Evolutionary conservation across 768 basidiomycete species (phyloP), one percentile per base, ranked within the genome.

Genomic region (Exsudoporus frostii): DNA sequence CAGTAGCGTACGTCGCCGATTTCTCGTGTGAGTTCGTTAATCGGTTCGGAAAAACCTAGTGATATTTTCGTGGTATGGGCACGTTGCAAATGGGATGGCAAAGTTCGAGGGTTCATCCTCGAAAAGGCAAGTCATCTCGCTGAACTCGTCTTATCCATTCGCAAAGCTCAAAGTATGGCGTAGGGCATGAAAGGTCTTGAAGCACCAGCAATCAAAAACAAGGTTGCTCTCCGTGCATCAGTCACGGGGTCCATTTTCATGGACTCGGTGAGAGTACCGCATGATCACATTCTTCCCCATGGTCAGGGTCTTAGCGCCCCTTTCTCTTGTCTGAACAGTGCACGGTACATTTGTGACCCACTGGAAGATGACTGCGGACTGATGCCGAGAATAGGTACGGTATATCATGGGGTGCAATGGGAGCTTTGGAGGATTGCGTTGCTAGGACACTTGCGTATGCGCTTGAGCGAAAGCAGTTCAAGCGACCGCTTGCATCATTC

Each of bases 41-140:
- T 53, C 50, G 14, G 36, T 37, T 51, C 50, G 41, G 37, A 19
- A 45, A 20, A 48, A 53, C 27, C 7, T 46, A 92, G 90, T 1
- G 95, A 97, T 57, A 66, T 98, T 1, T 95, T 97, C 65, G 76
- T 98, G 27, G 75, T 98, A 20, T 98, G 96, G 96, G 96, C 96
- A 3, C 83, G 81, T 32, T 96, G 93, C 72, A 90, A 91, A 67
- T 97, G 94, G 94, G 94, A 97, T 67, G 78, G 79, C 60, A 91
- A 90, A 67, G 75, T 97, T 56, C 85, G 92, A 48, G 95, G 94
- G 0, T 97, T 98, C 72, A 65, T 97, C 44, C 74, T 97, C 1
- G 92, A 97, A 61, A 95, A 95, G 83, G 93, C 86, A 48, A 47
- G 55, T 34, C 40, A 11, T 51, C 9, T 33, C 51, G 1, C 17